Percentiles rank a stretch among this genome's conserved stretches.
phyloP scores from a whole-genome alignment of 139 green algal species.

The Mesostigma viride region DNA sequence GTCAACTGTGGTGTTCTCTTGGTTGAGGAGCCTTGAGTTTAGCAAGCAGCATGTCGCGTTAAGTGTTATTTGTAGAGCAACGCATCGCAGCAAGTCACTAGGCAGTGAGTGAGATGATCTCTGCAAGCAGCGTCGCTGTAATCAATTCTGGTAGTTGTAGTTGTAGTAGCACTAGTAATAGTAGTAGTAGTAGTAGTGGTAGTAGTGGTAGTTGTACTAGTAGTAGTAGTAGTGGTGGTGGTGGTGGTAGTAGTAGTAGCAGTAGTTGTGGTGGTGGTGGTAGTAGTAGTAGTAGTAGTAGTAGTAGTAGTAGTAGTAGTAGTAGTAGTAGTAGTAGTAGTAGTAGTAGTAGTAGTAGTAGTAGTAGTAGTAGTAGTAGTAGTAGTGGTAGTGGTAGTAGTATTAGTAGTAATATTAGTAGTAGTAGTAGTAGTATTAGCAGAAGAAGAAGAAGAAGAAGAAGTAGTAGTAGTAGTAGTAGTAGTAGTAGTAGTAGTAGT shows the following conservation, averaged over 20 bases:
- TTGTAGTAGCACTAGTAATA: constrained; percentile 3
- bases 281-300: constrained; percentile 4
- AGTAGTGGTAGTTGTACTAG: neutral
- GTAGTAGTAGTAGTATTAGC: too few relatives aligned
- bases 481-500: neutral
- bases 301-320: constrained; percentile 4
- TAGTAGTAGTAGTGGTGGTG: neutral
- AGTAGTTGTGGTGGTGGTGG: neutral
- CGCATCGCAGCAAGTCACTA: too few relatives aligned
- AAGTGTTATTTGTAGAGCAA: too few relatives aligned
- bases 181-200: neutral
- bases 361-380: constrained; percentile 4
- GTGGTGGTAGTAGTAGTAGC: neutral
- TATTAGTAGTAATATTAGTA: too few relatives aligned
- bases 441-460: too few relatives aligned
- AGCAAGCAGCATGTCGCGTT: too few relatives aligned
- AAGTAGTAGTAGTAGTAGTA: neutral
- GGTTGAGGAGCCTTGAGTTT: too few relatives aligned
- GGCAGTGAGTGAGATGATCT: too few relatives aligned
- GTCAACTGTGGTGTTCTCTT: too few relatives aligned
- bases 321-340: constrained; percentile 4
- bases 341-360: constrained; percentile 4
- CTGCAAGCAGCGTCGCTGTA: too few relatives aligned
- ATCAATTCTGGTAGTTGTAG: neutral
- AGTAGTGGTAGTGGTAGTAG: neutral